A percentile compares a stretch with the other conserved stretches of the same genome.
Evolutionary conservation across 176 grass and related monocot species (phyloP).

Genomic region (Saccharum spontaneum): DNA sequence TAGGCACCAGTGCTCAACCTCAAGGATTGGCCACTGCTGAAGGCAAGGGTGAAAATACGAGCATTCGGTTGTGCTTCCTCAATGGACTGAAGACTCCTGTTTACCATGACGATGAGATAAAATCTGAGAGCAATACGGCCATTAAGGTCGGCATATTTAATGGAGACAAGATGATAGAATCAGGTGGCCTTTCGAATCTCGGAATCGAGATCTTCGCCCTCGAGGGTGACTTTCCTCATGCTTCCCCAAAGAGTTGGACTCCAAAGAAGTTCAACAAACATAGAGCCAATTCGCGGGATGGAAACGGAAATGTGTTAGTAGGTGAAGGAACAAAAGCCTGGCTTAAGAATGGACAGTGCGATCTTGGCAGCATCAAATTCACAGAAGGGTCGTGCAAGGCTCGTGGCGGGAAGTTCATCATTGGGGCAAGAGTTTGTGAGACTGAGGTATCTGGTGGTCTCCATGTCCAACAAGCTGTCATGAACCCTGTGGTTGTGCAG

Average conservation of each 20-base stretch:
- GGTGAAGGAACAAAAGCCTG: neutral
- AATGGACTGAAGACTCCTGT: neutral
- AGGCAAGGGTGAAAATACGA: neutral
- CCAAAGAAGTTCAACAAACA: neutral
- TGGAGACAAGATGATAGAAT: neutral
- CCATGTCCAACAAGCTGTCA: neutral
- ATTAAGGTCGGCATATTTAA: slow-evolving; percentile 10
- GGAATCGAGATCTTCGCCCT: neutral
- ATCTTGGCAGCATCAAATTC: neutral
- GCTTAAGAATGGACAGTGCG: neutral
- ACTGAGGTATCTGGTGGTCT: neutral
- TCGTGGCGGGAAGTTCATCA: neutral
- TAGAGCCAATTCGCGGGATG: neutral
- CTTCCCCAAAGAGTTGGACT: neutral
- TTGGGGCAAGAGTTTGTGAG: neutral
- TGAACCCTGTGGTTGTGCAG: neutral
- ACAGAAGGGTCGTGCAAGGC: slow-evolving; percentile 1
- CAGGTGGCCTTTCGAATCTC: neutral
- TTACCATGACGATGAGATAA: neutral
- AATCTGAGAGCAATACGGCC: neutral
- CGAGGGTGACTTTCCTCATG: neutral
- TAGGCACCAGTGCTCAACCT: neutral
- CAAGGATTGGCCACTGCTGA: neutral
- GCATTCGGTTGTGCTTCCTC: neutral
- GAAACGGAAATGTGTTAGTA: neutral